These are phyloP conservation scores for Chaetomium tenue DNA, from an alignment of 495 filamentous ascomycete genomes.

Conservation along the genomic window DNA sequence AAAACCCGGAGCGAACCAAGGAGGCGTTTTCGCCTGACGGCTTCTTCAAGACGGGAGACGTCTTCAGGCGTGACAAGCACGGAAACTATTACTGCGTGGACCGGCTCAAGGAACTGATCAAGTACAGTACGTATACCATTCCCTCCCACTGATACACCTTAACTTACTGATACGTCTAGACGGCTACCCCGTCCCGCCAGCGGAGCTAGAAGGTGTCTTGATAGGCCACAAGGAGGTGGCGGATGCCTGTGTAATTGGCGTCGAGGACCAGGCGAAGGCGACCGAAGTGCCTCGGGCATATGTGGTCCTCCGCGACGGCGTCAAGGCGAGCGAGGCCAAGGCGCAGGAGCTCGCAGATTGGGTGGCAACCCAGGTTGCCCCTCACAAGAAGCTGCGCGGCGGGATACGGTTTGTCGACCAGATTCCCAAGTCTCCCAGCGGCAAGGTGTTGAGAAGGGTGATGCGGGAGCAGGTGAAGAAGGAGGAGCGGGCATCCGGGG, in stretches of 20 bases:
- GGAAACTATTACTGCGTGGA: conserved; percentile 66
- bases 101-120: conserved; percentile 88
- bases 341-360: conserved; percentile 62
- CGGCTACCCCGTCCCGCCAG: conserved; percentile 84
- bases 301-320: conserved; percentile 62
- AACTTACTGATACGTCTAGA: conserved; percentile 35
- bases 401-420: conserved; percentile 78
- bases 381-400: conserved; percentile 74
- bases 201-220: conserved; percentile 81
- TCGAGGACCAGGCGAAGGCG: conserved; percentile 66
- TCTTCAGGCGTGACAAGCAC: conserved; percentile 56
- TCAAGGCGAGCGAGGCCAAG: conserved; percentile 47
- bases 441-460: conserved; percentile 82
- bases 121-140: conserved; percentile 57
- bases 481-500: conserved; percentile 36
- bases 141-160: background rate
- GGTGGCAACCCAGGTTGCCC: conserved; percentile 53
- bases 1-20: conserved; percentile 62
- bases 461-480: conserved; percentile 44
- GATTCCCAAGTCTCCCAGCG: conserved; percentile 80
- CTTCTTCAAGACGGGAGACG: conserved; percentile 83
- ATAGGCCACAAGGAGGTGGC: conserved; percentile 67
- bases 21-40: conserved; percentile 68
- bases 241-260: conserved; percentile 81
- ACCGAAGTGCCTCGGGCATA: conserved; percentile 85